Evolutionary conservation across 2,329 filamentous ascomycete species (phyloP), one percentile per base, ranked within the genome.

Genomic region (Botrytis fragariae): DNA sequence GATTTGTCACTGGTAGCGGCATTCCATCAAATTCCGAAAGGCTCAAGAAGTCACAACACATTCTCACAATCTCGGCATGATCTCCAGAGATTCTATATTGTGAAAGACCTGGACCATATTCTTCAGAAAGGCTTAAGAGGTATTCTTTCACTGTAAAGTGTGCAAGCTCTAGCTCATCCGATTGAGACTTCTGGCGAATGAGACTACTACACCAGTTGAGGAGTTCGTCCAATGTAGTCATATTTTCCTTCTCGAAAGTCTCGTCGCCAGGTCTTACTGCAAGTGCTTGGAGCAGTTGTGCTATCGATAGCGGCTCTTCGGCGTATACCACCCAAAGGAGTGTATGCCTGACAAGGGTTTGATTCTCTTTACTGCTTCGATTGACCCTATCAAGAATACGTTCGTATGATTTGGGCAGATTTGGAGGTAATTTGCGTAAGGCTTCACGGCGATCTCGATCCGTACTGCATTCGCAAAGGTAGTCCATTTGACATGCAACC

Each of bases 121-220:
- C n/a, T 18, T 39, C 45, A 35, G 76, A 64, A 51, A 72, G 51
- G 7, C 44, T 37, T 5, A 48, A 3, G 54, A 80, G 73, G 44
- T 77, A 80, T 68, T 79, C 78, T 48, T 78, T 64, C 25, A 80
- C 79, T 35, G 78, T 79, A 32, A 79, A 79, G 64, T 79, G 78
- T 8, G 78, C 76, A 14, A 80, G 71, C 62, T 78, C 74, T 16
- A 80, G 44, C 1, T 61, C 32, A 10, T 72, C 51, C 6, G 62
- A 59, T n/a, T 73, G 44, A 18, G 62, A n/a, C 6, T 64, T 74
- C 37, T 59, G 75, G 16, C 75, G 71, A 18, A 79, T 48, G 22
- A 80, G 74, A 69, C 79, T 80, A 64, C 78, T 76, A 42, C 77
- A 79, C 62, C 73, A 76, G 32, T 69, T 67, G 1, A 80, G 63